A percentile compares a stretch with the other conserved stretches of the same genome.
Evolutionary conservation across 495 filamentous ascomycete genomes (phyloP).

Genomic region (Extremus antarcticus): DNA sequence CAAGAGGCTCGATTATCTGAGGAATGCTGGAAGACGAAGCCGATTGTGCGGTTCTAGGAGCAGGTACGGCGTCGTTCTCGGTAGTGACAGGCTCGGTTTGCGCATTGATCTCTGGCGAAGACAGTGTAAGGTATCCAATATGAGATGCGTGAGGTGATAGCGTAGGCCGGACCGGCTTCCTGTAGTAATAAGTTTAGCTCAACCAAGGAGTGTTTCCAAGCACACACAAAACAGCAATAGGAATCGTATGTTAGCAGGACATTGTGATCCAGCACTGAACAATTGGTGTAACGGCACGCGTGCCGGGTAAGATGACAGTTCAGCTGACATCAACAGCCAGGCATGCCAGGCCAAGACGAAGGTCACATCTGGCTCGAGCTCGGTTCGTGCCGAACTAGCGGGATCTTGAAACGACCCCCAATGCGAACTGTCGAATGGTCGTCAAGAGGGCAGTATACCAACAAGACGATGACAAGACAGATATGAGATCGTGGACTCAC

Average conservation of each 20-base stretch:
- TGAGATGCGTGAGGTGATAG: slow-evolving; percentile 66
- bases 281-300: not conserved
- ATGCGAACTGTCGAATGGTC: too few species aligned
- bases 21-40: slow-evolving; percentile 7
- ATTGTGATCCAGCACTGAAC: not conserved
- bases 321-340: not conserved
- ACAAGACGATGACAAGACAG: too few species aligned
- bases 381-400: not conserved
- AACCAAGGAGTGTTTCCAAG: slow-evolving; percentile 11
- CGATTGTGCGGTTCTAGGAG: not conserved
- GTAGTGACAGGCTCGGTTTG: slow-evolving; percentile 17
- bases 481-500: slow-evolving; percentile 40
- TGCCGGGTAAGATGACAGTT: not conserved
- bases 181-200: slow-evolving; percentile 24
- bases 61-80: slow-evolving; percentile 2
- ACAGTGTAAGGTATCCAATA: slow-evolving; percentile 67
- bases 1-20: slow-evolving; percentile 14
- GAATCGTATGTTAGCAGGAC: not conserved
- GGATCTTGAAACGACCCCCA: not conserved
- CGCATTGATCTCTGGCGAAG: slow-evolving; percentile 56
- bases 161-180: slow-evolving; percentile 42
- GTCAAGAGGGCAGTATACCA: too few species aligned
- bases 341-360: not conserved
- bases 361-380: not conserved
- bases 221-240: not conserved